Evolutionary conservation across 768 basidiomycete genomes (phyloP), one percentile per base, ranked within the genome.

Genomic region (Boletellus emodensis): DNA sequence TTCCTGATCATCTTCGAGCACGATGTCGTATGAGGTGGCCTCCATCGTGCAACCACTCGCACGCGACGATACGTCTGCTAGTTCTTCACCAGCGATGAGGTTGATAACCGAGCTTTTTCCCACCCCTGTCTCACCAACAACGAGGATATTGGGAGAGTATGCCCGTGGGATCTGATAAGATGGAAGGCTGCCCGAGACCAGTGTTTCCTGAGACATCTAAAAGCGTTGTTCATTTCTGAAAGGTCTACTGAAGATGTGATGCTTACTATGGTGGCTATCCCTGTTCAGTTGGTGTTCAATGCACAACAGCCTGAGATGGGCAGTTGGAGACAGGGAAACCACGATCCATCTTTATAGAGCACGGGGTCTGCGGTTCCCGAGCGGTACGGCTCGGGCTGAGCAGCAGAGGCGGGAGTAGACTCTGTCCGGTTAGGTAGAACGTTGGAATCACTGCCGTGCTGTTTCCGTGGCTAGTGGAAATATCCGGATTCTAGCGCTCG

Each of bases 61-160:
- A 1, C 59, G 17, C 17, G 61, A 59, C 10, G 68, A 70, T 8
- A 64, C 60, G 0, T 26, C 34, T 4, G 73, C 73, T 5, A 59
- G 40, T 0, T 57, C 13, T 5, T 54, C 35, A 11, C 64, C 65
- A 17, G 58, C 59, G 34, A 76, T 52, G 61, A 76, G 67, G 52
- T 75, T 76, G 48, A 75, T 54, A 28, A 74, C 61, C 2, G 71
- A 72, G 49, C 74, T 75, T 48, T 76, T 76, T 9, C 69, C 63
- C 5, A 38, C 51, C 1, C 63, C 63, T 24, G 63, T 63, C 51
- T 66, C 63, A 6, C 63, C 68, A 12, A 75, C 73, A 34, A 60
- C 64, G 14, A 64, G 73, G 7, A 53, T 61, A 10, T 76, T 75
- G 40, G 71, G 71, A 38, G 53, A 38, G 30, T 15, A 34, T 12